A percentile compares a stretch with the other conserved stretches of the same genome.
These are phyloP conservation scores for Oryza longistaminata DNA, from an alignment of 176 grass and related monocot genomes.

Conservation along the genomic window DNA sequence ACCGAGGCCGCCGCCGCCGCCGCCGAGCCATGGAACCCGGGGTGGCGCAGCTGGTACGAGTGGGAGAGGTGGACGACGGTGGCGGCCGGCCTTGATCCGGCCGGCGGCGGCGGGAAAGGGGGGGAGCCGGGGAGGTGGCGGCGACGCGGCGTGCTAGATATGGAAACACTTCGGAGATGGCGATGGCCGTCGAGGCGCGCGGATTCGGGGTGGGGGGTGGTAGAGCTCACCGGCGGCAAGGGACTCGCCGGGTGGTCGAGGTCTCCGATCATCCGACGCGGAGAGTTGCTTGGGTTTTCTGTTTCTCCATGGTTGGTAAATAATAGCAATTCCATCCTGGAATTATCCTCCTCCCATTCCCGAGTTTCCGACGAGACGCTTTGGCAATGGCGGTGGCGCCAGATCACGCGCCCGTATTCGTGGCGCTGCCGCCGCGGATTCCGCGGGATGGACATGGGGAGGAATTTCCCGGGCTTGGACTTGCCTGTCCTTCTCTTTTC, in stretches of 20 bases:
- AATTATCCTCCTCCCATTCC: neutral
- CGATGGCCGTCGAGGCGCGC: neutral
- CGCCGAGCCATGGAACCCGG: too few relatives aligned
- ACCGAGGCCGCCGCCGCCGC: too few relatives aligned
- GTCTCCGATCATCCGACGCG: neutral
- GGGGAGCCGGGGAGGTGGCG: too few relatives aligned
- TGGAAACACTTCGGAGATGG: too few relatives aligned
- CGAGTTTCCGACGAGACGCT: neutral
- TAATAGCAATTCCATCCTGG: neutral
- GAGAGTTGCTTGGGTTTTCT: neutral
- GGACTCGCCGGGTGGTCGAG: neutral
- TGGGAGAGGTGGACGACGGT: too few relatives aligned
- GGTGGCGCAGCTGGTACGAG: too few relatives aligned
- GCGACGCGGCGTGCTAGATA: too few relatives aligned
- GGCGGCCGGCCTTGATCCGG: too few relatives aligned
- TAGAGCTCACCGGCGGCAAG: neutral
- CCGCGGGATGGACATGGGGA: neutral
- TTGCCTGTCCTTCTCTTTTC: neutral
- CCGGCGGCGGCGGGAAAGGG: too few relatives aligned
- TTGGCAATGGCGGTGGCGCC: neutral
- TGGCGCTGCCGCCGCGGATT: constrained; percentile 22
- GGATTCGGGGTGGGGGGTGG: neutral
- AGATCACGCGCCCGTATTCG: constrained; percentile 28
- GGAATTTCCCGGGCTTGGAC: neutral
- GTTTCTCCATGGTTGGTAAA: neutral